These are phyloP conservation scores for Epichloe uncinata DNA, from an alignment of 2,329 filamentous ascomycete species.

Conservation along the genomic window DNA sequence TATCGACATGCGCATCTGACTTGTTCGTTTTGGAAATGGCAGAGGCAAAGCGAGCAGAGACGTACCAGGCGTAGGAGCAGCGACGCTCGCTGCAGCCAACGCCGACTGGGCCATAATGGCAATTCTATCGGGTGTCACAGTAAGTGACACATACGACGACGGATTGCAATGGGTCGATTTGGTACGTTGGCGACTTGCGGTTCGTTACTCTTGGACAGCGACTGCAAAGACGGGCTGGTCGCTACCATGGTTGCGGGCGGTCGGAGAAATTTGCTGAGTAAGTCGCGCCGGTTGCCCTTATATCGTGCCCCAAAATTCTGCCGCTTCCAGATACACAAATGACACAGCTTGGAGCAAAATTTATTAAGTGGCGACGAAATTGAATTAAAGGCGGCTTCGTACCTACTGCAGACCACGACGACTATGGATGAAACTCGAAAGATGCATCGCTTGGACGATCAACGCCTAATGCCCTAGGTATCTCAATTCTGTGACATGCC, in stretches of 20 bases:
- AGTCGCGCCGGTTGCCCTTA: slow-evolving; percentile 25
- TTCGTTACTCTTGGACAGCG: slow-evolving; percentile 4
- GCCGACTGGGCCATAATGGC: slow-evolving; percentile 29
- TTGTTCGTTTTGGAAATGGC: not conserved
- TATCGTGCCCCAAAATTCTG: slow-evolving; percentile 26
- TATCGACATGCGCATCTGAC: not conserved
- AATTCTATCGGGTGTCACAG: slow-evolving; percentile 16
- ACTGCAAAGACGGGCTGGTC: slow-evolving; percentile 8
- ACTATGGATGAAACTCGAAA: too few species aligned
- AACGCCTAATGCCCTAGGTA: too few species aligned
- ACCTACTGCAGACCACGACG: too few species aligned
- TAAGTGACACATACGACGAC: slow-evolving; percentile 10
- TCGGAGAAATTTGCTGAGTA: slow-evolving; percentile 30
- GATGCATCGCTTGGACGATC: too few species aligned
- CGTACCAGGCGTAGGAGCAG: slow-evolving; percentile 24
- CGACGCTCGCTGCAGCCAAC: slow-evolving; percentile 22
- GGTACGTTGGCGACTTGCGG: not conserved
- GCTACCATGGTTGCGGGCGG: slow-evolving; percentile 18
- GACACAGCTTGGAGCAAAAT: slow-evolving; percentile 12
- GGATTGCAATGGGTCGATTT: not conserved
- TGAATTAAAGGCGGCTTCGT: not conserved
- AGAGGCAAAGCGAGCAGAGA: slow-evolving; percentile 2
- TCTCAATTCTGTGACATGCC: too few species aligned
- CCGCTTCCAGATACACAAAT: slow-evolving; percentile 26
- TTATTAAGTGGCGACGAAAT: slow-evolving; percentile 3